phyloP scores from a whole-genome alignment of 2,329 filamentous ascomycete species.

The Monascus ruber region DNA sequence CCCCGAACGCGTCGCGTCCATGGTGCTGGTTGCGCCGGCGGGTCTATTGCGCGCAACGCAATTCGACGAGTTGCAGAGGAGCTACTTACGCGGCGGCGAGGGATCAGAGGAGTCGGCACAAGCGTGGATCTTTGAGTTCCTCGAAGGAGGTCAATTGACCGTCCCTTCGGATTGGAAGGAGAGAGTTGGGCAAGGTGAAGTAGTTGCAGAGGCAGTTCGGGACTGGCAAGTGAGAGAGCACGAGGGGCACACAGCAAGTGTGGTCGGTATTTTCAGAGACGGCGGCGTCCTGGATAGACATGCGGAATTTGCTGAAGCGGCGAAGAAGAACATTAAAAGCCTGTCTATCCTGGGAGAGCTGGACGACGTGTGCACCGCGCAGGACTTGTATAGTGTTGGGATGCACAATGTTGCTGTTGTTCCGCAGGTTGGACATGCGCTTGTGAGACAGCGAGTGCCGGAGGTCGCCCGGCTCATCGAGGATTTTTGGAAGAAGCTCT shows the following conservation, averaged over 20 bases:
- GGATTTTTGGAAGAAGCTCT: constrained; percentile 9
- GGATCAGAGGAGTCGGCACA: constrained; percentile 20
- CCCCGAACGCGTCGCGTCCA: constrained; percentile 19
- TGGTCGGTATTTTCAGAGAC: constrained; percentile 38
- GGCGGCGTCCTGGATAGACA: constrained; percentile 33
- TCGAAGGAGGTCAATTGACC: constrained; percentile 34
- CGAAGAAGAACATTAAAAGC: constrained; percentile 10
- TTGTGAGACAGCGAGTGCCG: constrained; percentile 25
- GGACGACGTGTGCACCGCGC: constrained; percentile 23
- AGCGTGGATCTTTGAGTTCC: constrained; percentile 27
- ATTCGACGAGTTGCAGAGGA: constrained; percentile 14
- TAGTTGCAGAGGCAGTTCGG: constrained; percentile 39
- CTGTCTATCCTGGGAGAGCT: constrained; percentile 26
- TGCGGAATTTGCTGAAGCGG: constrained; percentile 18
- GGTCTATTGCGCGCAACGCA: constrained; percentile 25
- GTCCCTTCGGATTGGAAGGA: constrained; percentile 37
- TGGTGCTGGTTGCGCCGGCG: constrained; percentile 38
- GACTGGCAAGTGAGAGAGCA: constrained; percentile 40
- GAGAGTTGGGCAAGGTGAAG: constrained; percentile 28
- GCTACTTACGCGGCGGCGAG: constrained; percentile 13
- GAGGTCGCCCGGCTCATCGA: constrained; percentile 26
- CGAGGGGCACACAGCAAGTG: constrained; percentile 33
- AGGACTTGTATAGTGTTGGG: constrained; percentile 22
- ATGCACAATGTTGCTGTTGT: constrained; percentile 28
- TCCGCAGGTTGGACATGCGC: constrained; percentile 27